Evolutionary conservation across 495 filamentous ascomycete species (phyloP), one percentile per base, ranked within the genome.

Genomic region (Penicillium maclennaniae): DNA sequence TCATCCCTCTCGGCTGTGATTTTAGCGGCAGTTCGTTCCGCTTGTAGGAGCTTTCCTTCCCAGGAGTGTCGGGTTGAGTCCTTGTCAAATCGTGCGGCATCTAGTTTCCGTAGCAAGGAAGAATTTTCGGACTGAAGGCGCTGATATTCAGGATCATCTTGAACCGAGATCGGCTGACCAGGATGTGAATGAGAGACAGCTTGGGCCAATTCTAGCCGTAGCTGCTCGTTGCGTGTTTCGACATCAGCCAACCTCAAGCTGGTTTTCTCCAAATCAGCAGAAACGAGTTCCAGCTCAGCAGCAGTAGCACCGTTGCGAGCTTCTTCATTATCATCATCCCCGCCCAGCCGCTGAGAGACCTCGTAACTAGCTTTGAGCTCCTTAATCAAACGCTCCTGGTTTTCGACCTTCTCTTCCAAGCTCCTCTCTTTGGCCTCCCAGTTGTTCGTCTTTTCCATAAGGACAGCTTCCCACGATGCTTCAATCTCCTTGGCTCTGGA

Each of bases 301-400:
- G 83, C 90, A 7, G 84, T 86, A 50, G 92, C 88, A 43, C 85
- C 81, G 45, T 70, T 69, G 6, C 75, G 78, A 28, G 72, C 66
- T 26, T 62, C 67, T 15, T 83, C 82, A n/a, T 70, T 78, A 41
- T 82, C 79, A 37, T 88, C 87, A 43, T 85, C 79, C 45, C 82
- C 83, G 7, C 85, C 92, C 45, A 97, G 76, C 43, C 93, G 82
- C 61, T 97, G 92, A 21, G 92, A 89, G 40, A 99, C 95, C 66
- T 99, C 93, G 62, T 96, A 97, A 69, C 85, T 96, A 19, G 93
- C 93, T 73, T 97, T 97, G 55, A 97, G 79, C 61, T 97, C 93
- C 65, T 89, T 96, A 45, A 99, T 69, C 38, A 97, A 72, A 7
- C 91, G 84, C 27, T 99, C 93, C 64, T 97, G 93, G 58, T 87